Conservation (phyloP, 2,329 filamentous ascomycete species). For the Sporothrix variecibatus region DNA sequence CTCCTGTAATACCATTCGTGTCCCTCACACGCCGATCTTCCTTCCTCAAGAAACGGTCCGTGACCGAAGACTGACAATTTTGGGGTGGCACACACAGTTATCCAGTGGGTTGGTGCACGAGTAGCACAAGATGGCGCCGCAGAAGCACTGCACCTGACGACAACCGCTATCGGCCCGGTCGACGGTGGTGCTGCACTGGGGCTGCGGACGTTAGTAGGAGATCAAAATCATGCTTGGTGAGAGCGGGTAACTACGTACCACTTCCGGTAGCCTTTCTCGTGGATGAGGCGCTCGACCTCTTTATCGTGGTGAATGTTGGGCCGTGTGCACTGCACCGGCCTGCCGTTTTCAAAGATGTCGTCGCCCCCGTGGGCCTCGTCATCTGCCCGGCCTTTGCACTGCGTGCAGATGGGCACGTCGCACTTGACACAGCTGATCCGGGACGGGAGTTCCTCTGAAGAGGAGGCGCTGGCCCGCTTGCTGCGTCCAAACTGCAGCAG, state of each 20-base stretch:
- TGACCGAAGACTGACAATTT: not conserved
- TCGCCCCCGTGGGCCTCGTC: not conserved
- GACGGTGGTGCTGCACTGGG: not conserved
- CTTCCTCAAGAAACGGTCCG: not conserved
- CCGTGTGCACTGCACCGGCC: not conserved
- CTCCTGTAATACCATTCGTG: too few relatives aligned
- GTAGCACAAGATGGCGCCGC: slow-evolving; percentile 2
- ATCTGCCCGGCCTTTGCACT: slow-evolving; percentile 12
- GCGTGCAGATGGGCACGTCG: slow-evolving; percentile 10
- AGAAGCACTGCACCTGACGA: slow-evolving; percentile 4
- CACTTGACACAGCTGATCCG: not conserved
- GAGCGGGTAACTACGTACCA: not conserved
- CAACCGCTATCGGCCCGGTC: not conserved
- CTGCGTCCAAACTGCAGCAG: not conserved
- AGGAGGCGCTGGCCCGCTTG: not conserved
- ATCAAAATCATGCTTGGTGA: not conserved
- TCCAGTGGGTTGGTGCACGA: not conserved
- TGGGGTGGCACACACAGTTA: slow-evolving; percentile 1
- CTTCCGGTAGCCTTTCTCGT: not conserved
- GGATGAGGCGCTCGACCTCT: not conserved
- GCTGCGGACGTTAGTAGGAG: not conserved
- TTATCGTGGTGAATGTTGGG: not conserved
- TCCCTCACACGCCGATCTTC: too few relatives aligned
- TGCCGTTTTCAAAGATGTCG: not conserved
- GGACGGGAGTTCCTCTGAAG: not conserved